A percentile compares a stretch with the other conserved stretches of the same genome.
These are phyloP conservation scores for Karstenula rhodostoma DNA, from an alignment of 2,329 filamentous ascomycete species.

Conservation along the genomic window DNA sequence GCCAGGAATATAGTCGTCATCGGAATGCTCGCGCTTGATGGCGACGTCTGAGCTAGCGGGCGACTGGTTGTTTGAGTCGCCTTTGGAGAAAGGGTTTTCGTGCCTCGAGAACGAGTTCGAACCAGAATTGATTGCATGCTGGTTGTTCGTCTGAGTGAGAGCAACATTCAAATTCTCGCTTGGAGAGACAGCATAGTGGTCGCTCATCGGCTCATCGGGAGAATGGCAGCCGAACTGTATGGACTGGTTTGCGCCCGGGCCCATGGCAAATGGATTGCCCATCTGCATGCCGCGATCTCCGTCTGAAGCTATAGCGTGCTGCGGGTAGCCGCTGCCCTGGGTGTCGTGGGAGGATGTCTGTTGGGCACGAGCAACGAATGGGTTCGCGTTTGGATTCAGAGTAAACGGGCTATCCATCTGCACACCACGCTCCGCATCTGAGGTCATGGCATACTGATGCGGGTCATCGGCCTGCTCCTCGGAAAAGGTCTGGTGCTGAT, in stretches of 20 bases:
- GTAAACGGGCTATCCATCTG: background rate
- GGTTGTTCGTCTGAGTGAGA: background rate
- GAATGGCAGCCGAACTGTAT: background rate
- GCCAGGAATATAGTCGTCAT: background rate
- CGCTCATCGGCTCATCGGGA: background rate
- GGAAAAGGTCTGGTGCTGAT: too few species aligned
- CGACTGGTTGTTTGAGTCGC: background rate
- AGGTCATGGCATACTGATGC: too few species aligned
- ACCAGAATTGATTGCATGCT: background rate
- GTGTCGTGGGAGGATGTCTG: background rate
- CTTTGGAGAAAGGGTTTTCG: background rate
- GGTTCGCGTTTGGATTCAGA: background rate
- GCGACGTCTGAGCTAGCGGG: background rate
- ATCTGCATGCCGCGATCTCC: background rate
- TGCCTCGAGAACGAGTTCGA: background rate
- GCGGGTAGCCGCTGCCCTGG: background rate
- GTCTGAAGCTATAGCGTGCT: background rate
- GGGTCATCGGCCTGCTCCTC: too few species aligned
- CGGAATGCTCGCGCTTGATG: conserved; percentile 4
- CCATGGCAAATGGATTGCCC: background rate
- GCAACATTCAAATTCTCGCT: background rate
- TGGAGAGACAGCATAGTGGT: background rate
- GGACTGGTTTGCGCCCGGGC: background rate
- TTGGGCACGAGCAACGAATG: background rate
- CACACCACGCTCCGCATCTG: background rate